These are phyloP conservation scores for Cyberlindnera bimundalis DNA, from an alignment of 805 yeast genomes.

Conservation along the genomic window DNA sequence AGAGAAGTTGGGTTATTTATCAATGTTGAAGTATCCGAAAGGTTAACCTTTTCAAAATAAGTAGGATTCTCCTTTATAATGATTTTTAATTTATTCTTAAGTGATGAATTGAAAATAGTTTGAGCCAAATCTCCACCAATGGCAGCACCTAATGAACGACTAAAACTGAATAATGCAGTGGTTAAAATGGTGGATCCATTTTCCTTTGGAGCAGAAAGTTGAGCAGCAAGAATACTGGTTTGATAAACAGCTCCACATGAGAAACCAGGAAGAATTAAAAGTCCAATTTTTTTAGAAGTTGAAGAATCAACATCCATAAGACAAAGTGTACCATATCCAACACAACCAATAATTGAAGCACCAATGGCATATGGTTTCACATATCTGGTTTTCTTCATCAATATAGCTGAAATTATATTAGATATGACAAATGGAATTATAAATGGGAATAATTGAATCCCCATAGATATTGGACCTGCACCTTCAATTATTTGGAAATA, in stretches of 20 bases:
- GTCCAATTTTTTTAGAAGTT: slow-evolving; percentile 32
- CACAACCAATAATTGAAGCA: slow-evolving; percentile 29
- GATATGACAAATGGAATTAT: slow-evolving; percentile 17
- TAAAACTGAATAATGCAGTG: slow-evolving; percentile 40
- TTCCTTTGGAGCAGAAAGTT: slow-evolving; percentile 43
- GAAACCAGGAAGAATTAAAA: slow-evolving; percentile 36
- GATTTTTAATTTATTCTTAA: slow-evolving; percentile 17
- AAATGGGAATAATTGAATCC: slow-evolving; percentile 23
- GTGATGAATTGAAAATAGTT: slow-evolving; percentile 32
- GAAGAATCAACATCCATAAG: slow-evolving; percentile 31
- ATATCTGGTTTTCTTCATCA: slow-evolving; percentile 31
- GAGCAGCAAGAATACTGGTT: no score
- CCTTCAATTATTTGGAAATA: slow-evolving; percentile 49
- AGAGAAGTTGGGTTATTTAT: slow-evolving; percentile 6
- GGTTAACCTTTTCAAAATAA: no score
- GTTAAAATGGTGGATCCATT: slow-evolving; percentile 45
- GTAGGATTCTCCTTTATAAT: neutral
- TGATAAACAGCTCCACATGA: no score
- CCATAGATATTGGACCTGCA: slow-evolving; percentile 22
- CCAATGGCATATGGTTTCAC: slow-evolving; percentile 34
- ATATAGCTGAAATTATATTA: slow-evolving; percentile 25
- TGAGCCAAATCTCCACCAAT: slow-evolving; percentile 37
- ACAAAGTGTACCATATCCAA: slow-evolving; percentile 35
- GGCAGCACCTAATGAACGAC: slow-evolving; percentile 41
- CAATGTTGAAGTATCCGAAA: neutral